Percentiles rank a stretch among this genome's conserved stretches.
These are phyloP conservation scores for Kazachstania viticola DNA, from an alignment of 805 yeast species.

Conservation along the genomic window DNA sequence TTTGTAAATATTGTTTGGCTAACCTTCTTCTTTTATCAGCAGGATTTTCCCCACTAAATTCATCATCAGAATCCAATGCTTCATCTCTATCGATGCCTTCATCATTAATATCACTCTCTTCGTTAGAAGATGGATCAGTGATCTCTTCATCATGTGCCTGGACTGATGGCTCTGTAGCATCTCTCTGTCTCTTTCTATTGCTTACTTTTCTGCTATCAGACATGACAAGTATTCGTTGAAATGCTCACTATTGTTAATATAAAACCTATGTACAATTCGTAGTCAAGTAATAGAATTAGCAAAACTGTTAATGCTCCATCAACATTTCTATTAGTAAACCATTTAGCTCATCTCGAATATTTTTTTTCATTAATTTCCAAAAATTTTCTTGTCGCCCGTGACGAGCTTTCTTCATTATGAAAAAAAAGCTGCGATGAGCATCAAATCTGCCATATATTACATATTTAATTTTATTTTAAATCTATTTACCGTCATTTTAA, in stretches of 20 bases:
- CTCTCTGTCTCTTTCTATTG: slow-evolving; percentile 18
- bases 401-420: slow-evolving; percentile 4
- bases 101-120: slow-evolving; percentile 32
- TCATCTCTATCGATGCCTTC: slow-evolving; percentile 29
- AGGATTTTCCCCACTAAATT: slow-evolving; percentile 62
- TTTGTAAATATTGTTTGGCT: slow-evolving; percentile 84
- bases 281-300: too few species aligned
- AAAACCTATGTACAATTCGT: too few species aligned
- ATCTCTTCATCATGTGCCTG: slow-evolving; percentile 40
- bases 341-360: slow-evolving; percentile 15
- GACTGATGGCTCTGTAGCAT: slow-evolving; percentile 8
- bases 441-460: too few species aligned
- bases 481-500: neutral
- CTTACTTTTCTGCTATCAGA: slow-evolving; percentile 1
- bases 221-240: slow-evolving; percentile 1
- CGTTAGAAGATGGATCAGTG: slow-evolving; percentile 39
- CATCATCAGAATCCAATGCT: slow-evolving; percentile 57
- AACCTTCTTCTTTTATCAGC: slow-evolving; percentile 90
- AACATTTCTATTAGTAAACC: neutral
- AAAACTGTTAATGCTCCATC: too few species aligned
- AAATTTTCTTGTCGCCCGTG: slow-evolving; percentile 7
- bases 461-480: neutral
- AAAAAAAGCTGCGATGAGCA: neutral
- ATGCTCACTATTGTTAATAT: too few species aligned
- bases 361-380: slow-evolving; percentile 11